These are phyloP conservation scores for Yamadazyma epiphylla DNA, from an alignment of 1,139 yeast genomes.

Conservation along the genomic window DNA sequence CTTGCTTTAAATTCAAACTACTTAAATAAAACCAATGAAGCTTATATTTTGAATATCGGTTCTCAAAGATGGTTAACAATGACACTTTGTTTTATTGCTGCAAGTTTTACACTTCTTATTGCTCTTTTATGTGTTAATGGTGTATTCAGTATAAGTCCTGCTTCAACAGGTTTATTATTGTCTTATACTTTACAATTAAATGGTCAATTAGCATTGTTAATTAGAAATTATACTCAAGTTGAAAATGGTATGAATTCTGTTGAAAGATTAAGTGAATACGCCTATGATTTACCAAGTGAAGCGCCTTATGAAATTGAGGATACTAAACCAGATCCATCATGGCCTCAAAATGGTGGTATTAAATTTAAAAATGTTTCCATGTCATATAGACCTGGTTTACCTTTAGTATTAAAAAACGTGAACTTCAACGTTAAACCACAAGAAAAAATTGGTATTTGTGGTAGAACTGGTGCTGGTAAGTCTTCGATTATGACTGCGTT, in stretches of 20 bases:
- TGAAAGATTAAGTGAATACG: conserved; percentile 74
- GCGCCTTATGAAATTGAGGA: conserved; percentile 48
- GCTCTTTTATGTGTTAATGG: conserved; percentile 64
- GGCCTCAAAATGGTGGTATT: conserved; percentile 49
- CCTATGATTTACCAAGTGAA: conserved; percentile 40
- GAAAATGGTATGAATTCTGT: conserved; percentile 85
- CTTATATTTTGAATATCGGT: conserved; percentile 62
- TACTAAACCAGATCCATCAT: conserved; percentile 48
- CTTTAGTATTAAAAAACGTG: conserved; percentile 64
- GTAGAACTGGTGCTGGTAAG: conserved; percentile 82
- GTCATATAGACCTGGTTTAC: conserved; percentile 75
- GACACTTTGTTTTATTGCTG: conserved; percentile 56
- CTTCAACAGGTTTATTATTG: conserved; percentile 70
- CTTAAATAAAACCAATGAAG: conserved; percentile 67
- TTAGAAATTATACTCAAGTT: conserved; percentile 62
- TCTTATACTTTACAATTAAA: conserved; percentile 58
- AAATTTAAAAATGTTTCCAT: conserved; percentile 55
- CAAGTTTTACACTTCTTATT: conserved; percentile 44
- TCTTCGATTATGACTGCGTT: conserved; percentile 67
- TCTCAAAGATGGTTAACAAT: conserved; percentile 80
- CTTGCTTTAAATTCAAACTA: conserved; percentile 42
- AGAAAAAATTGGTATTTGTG: conserved; percentile 73
- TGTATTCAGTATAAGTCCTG: conserved; percentile 58
- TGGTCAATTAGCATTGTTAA: conserved; percentile 46
- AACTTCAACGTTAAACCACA: conserved; percentile 43